These are phyloP conservation scores for Tylopilus cervinicoccineus DNA, from an alignment of 768 basidiomycete species.

Conservation along the genomic window DNA sequence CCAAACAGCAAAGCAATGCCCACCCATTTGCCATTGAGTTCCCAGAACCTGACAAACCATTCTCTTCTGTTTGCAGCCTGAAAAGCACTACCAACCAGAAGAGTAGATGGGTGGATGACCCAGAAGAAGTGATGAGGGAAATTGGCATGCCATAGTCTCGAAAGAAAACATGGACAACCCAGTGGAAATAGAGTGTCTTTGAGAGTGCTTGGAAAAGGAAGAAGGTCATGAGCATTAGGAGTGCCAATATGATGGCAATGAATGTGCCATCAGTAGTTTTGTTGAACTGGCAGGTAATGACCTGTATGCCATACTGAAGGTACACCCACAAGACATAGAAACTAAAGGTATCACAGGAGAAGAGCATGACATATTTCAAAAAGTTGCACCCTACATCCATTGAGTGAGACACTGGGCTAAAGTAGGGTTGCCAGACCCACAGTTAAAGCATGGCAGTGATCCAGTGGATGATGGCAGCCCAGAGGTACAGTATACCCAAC, in stretches of 20 bases:
- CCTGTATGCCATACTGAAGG: conserved; percentile 85
- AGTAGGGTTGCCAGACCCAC: conserved; percentile 35
- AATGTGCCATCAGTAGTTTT: conserved; percentile 44
- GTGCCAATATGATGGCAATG: conserved; percentile 67
- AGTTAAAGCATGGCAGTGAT: conserved; percentile 74
- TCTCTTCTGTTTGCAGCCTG: conserved; percentile 63
- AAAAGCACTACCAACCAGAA: conserved; percentile 69
- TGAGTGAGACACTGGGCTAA: neutral
- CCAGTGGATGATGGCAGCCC: conserved; percentile 87
- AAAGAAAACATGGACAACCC: conserved; percentile 68
- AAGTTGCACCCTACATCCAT: conserved; percentile 65
- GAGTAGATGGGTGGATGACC: conserved; percentile 52
- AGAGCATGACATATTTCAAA: conserved; percentile 81
- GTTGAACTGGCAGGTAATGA: conserved; percentile 68
- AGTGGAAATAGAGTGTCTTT: conserved; percentile 62
- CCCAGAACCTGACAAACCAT: conserved; percentile 90
- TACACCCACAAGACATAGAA: conserved; percentile 93
- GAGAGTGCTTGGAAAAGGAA: conserved; percentile 73
- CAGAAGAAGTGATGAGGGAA: conserved; percentile 70
- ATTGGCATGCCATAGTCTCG: conserved; percentile 93
- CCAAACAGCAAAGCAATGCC: conserved; percentile 89
- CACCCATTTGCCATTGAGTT: conserved; percentile 84
- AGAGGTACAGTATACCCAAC: conserved; percentile 92
- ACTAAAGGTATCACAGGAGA: conserved; percentile 90
- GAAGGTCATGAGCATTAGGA: conserved; percentile 71